Percentiles rank a stretch among this genome's conserved stretches.
These are phyloP conservation scores for Isatis tinctoria DNA, from an alignment of 345 rosid species.

Conservation along the genomic window DNA sequence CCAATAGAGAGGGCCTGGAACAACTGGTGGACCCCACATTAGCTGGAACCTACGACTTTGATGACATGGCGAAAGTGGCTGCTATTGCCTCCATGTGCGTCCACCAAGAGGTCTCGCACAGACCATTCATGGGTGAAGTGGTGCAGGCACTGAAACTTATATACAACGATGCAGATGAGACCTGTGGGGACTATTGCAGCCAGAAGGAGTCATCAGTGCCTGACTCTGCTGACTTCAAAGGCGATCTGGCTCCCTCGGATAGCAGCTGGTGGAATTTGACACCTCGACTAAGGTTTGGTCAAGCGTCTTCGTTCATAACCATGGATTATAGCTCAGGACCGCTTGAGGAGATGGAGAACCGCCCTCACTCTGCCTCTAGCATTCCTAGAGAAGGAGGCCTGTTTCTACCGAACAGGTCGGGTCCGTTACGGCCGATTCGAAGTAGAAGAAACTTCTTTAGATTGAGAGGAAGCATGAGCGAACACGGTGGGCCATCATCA, in stretches of 20 bases:
- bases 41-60: conserved; percentile 72
- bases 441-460: conserved; percentile 67
- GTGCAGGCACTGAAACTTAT: conserved; percentile 98
- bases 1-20: conserved; percentile 78
- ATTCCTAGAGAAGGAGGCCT: conserved; percentile 50
- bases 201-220: conserved; percentile 82
- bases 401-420: conserved; percentile 58
- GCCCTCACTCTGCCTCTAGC: conserved; percentile 61
- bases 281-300: conserved; percentile 70
- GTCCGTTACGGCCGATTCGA: conserved; percentile 73
- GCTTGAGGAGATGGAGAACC: conserved; percentile 58
- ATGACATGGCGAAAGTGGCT: conserved; percentile 96
- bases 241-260: conserved; percentile 70
- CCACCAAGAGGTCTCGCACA: conserved; percentile 84
- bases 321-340: conserved; percentile 97
- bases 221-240: conserved; percentile 66
- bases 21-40: conserved; percentile 79
- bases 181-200: conserved; percentile 74
- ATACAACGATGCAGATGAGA: conserved; percentile 80
- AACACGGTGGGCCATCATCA: conserved; percentile 65
- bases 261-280: conserved; percentile 97
- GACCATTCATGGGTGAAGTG: conserved; percentile 99
- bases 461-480: conserved; percentile 88
- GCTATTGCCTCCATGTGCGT: conserved; percentile 99
- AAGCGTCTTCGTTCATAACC: conserved; percentile 76